Conservation (phyloP, 768 basidiomycete species). For the Russula virescens region DNA sequence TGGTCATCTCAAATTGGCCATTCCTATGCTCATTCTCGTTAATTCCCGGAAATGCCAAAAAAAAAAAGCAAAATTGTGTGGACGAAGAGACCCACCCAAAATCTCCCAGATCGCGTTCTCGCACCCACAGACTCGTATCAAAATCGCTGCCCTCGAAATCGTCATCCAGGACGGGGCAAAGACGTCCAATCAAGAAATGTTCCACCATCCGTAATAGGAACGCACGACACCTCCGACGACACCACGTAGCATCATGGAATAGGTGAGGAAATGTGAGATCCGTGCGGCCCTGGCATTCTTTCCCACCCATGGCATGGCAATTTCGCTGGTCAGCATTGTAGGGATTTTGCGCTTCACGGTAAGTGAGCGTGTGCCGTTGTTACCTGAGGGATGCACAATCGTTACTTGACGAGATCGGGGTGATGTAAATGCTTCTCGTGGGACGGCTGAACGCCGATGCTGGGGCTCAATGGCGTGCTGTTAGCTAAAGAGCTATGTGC, state of each 20-base stretch:
- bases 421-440: conserved; percentile 50
- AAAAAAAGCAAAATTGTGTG: neutral
- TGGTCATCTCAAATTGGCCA: conserved; percentile 83
- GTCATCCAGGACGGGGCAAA: conserved; percentile 68
- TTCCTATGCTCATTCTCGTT: conserved; percentile 39
- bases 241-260: conserved; percentile 50
- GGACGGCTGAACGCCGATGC: conserved; percentile 34
- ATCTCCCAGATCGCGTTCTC: conserved; percentile 75
- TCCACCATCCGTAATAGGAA: conserved; percentile 50
- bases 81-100: conserved; percentile 52
- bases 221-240: conserved; percentile 48
- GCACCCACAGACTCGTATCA: conserved; percentile 56
- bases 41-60: neutral
- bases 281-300: conserved; percentile 45
- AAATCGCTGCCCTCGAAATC: conserved; percentile 58
- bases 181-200: conserved; percentile 49
- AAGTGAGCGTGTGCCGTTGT: conserved; percentile 25
- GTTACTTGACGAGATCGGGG: conserved; percentile 56
- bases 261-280: conserved; percentile 54
- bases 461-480: conserved; percentile 42
- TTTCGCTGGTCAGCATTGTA: conserved; percentile 30
- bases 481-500: conserved; percentile 36
- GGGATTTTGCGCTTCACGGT: conserved; percentile 27
- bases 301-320: conserved; percentile 55
- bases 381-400: conserved; percentile 32